Percentiles rank a stretch among this genome's conserved stretches.
Evolutionary conservation across 139 green algal genomes (phyloP).

Genomic region (Picochlorum sp.): DNA sequence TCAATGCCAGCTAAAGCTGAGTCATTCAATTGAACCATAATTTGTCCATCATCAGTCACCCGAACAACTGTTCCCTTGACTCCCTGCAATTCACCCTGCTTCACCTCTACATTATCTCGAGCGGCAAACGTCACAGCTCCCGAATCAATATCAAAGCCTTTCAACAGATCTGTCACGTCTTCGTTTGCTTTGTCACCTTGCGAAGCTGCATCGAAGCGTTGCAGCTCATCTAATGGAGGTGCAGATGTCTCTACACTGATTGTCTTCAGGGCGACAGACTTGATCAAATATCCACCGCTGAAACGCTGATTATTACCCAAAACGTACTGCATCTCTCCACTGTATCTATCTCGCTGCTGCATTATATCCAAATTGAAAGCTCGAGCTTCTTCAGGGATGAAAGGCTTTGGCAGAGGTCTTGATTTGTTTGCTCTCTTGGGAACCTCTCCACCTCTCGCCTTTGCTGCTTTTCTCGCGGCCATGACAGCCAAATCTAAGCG

Average conservation of each 20-base stretch:
- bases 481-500: slow-evolving; percentile 67
- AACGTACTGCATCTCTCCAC: slow-evolving; percentile 19
- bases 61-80: slow-evolving; percentile 56
- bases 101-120: slow-evolving; percentile 35
- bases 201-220: slow-evolving; percentile 62
- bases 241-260: slow-evolving; percentile 44
- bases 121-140: neutral
- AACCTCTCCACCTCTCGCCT: slow-evolving; percentile 1
- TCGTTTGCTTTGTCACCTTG: neutral
- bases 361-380: slow-evolving; percentile 10
- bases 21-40: slow-evolving; percentile 46
- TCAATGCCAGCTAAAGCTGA: slow-evolving; percentile 30
- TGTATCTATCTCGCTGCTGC: slow-evolving; percentile 3
- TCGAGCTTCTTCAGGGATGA: slow-evolving; percentile 53
- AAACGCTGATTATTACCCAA: slow-evolving; percentile 52
- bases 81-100: slow-evolving; percentile 63
- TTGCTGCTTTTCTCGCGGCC: slow-evolving; percentile 20
- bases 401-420: slow-evolving; percentile 44
- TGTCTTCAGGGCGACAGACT: slow-evolving; percentile 59
- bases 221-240: slow-evolving; percentile 84
- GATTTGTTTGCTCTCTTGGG: slow-evolving; percentile 57
- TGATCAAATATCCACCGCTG: slow-evolving; percentile 74
- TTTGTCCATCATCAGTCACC: slow-evolving; percentile 51
- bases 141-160: slow-evolving; percentile 13
- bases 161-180: slow-evolving; percentile 18